phyloP scores from a whole-genome alignment of 305 asterid species.

The Fraxinus latifolia region DNA sequence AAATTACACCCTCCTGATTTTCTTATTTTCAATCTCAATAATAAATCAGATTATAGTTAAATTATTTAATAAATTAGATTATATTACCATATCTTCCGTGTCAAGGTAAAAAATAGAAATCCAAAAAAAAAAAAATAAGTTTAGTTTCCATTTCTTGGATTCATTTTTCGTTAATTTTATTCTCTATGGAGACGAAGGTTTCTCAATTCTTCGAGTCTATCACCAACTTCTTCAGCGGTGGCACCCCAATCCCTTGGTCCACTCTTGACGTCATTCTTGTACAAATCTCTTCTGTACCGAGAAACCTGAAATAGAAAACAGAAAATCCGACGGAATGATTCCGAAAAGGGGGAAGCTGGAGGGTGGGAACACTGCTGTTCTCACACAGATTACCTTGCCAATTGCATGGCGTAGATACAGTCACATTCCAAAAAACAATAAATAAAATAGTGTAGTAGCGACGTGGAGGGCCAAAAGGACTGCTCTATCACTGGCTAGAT shows the following conservation, averaged over 20 bases:
- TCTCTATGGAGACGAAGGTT: conserved; percentile 40
- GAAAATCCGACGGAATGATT: too few relatives aligned
- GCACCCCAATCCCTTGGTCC: conserved; percentile 67
- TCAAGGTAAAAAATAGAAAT: too few relatives aligned
- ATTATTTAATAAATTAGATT: too few relatives aligned
- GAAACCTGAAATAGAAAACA: too few relatives aligned
- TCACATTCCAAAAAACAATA: conserved; percentile 44
- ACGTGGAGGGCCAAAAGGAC: conserved; percentile 66
- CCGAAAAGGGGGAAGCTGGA: conserved; percentile 68
- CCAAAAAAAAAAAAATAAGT: not conserved
- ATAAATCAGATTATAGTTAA: too few relatives aligned
- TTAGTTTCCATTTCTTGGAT: not conserved
- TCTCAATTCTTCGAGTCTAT: conserved; percentile 53
- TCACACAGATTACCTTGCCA: conserved; percentile 77
- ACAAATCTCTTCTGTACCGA: conserved; percentile 8
- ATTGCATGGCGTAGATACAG: conserved; percentile 53
- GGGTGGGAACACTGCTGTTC: conserved; percentile 53
- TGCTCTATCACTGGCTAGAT: conserved; percentile 57
- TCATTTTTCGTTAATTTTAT: not conserved
- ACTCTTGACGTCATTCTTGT: conserved; percentile 56
- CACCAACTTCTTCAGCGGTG: conserved; percentile 57
- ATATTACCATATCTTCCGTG: too few relatives aligned
- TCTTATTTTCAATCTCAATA: too few relatives aligned
- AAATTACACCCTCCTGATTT: too few relatives aligned
- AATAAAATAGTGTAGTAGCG: conserved; percentile 45